A percentile compares a stretch with the other conserved stretches of the same genome.
Evolutionary conservation across 2,329 filamentous ascomycete genomes (phyloP).

Genomic region (Clarireedia sp.): DNA sequence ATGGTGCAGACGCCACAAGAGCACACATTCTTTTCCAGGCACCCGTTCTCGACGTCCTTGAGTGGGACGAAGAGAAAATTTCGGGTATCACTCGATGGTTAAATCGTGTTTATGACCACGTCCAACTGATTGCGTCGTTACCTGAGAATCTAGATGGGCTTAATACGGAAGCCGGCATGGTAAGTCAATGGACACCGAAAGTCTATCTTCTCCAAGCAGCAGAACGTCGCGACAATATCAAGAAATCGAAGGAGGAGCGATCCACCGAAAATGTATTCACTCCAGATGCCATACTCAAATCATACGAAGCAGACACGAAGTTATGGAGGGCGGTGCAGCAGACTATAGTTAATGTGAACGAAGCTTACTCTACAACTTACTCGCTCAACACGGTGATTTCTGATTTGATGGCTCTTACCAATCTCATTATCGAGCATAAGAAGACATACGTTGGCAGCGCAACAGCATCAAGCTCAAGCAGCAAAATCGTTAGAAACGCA

Average conservation of each 20-base stretch:
- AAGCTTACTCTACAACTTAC: slow-evolving; percentile 63
- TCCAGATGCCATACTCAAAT: neutral
- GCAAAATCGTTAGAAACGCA: slow-evolving; percentile 17
- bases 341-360: slow-evolving; percentile 58
- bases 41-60: slow-evolving; percentile 72
- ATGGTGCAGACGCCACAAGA: slow-evolving; percentile 76
- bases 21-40: slow-evolving; percentile 88
- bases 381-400: slow-evolving; percentile 78
- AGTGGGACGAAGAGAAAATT: slow-evolving; percentile 83
- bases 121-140: neutral
- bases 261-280: neutral
- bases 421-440: slow-evolving; percentile 43
- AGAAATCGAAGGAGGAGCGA: neutral
- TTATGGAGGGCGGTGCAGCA: slow-evolving; percentile 61
- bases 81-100: slow-evolving; percentile 77
- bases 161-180: neutral
- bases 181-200: neutral
- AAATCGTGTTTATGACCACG: slow-evolving; percentile 41
- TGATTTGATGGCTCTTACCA: slow-evolving; percentile 75
- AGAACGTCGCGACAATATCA: neutral
- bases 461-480: neutral
- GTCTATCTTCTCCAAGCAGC: neutral
- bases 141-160: neutral
- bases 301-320: slow-evolving; percentile 13
- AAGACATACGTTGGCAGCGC: slow-evolving; percentile 11